These are phyloP conservation scores for Suillus weaverae DNA, from an alignment of 768 basidiomycete genomes.

Conservation along the genomic window DNA sequence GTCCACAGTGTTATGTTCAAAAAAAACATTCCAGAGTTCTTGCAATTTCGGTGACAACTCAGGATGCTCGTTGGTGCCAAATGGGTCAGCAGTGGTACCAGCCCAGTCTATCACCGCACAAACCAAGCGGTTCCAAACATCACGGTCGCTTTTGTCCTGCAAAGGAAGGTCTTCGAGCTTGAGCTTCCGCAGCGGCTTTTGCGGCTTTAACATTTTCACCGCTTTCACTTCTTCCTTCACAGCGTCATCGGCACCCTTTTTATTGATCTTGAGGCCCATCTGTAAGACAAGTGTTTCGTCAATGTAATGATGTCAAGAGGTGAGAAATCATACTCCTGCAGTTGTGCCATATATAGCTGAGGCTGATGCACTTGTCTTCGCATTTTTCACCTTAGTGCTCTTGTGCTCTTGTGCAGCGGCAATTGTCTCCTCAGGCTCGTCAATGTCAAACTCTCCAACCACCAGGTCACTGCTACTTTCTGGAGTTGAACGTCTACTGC, in stretches of 20 bases:
- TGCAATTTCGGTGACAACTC: background rate
- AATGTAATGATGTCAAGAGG: background rate
- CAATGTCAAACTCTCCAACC: constrained; percentile 1
- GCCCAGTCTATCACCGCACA: background rate
- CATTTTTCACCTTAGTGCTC: background rate
- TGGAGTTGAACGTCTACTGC: background rate
- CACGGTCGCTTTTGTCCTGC: background rate
- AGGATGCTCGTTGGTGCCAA: constrained; percentile 2
- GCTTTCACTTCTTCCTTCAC: background rate
- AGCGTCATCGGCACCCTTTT: background rate
- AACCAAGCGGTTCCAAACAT: background rate
- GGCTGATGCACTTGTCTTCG: background rate
- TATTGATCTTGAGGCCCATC: constrained; percentile 5
- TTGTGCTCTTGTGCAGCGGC: background rate
- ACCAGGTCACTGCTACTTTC: background rate
- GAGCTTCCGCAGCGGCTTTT: background rate
- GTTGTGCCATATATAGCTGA: background rate
- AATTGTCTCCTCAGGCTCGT: background rate
- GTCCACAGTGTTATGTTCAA: background rate
- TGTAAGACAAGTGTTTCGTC: background rate
- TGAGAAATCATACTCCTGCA: background rate
- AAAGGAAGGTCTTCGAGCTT: constrained; percentile 1
- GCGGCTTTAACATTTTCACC: background rate
- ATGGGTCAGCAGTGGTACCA: background rate
- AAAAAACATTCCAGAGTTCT: background rate